A percentile compares a stretch with the other conserved stretches of the same genome.
These are phyloP conservation scores for Dentipellis sp. DNA, from an alignment of 768 basidiomycete genomes.

Conservation along the genomic window DNA sequence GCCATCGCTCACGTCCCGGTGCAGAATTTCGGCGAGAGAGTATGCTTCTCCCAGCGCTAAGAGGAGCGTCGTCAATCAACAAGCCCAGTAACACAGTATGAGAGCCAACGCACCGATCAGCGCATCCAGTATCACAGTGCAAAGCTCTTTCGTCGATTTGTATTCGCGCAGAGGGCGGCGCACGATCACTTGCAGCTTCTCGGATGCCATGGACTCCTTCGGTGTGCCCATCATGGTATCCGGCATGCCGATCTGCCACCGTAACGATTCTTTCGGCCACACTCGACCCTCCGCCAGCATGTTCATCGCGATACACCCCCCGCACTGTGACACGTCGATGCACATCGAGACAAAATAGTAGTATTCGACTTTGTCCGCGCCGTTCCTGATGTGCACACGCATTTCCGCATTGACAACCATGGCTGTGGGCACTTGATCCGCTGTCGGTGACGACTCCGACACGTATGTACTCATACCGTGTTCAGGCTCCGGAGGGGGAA, in stretches of 20 bases:
- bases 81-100: too few species aligned
- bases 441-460: too few species aligned
- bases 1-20: not conserved
- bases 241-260: not conserved
- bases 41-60: not conserved
- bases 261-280: not conserved
- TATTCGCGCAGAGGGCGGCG: not conserved
- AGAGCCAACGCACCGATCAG: not conserved
- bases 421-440: too few species aligned
- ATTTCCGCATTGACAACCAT: too few species aligned
- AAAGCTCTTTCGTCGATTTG: not conserved
- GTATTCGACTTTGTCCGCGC: too few species aligned
- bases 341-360: not conserved
- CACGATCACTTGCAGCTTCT: not conserved
- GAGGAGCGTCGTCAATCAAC: too few species aligned
- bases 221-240: too few species aligned
- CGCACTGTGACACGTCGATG: not conserved
- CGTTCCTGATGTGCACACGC: not conserved
- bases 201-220: not conserved
- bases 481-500: too few species aligned
- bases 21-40: not conserved
- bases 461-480: too few species aligned
- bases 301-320: not conserved
- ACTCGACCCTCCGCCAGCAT: not conserved
- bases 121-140: too few species aligned